phyloP scores from a whole-genome alignment of 495 filamentous ascomycete species.

The Penicillium pancosmium region DNA sequence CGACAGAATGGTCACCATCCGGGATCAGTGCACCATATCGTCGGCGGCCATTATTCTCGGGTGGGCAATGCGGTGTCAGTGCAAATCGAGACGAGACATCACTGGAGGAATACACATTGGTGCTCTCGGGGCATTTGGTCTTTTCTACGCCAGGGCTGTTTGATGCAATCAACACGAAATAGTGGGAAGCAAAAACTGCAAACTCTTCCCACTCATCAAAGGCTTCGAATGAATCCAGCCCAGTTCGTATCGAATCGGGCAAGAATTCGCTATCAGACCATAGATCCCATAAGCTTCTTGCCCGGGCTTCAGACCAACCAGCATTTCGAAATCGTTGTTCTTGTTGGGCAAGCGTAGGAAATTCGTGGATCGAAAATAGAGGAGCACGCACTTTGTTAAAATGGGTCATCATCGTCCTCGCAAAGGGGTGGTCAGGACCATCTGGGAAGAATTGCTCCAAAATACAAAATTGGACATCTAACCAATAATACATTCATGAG shows the following conservation, averaged over 20 bases:
- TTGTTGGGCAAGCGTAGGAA: slow-evolving; percentile 67
- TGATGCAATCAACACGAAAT: slow-evolving; percentile 75
- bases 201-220: slow-evolving; percentile 99
- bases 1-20: slow-evolving; percentile 39
- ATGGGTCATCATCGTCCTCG: slow-evolving; percentile 82
- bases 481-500: neutral
- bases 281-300: slow-evolving; percentile 73
- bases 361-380: slow-evolving; percentile 69
- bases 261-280: slow-evolving; percentile 73
- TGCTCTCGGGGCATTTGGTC: neutral
- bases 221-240: slow-evolving; percentile 69
- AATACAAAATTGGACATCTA: slow-evolving; percentile 71
- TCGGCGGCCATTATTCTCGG: slow-evolving; percentile 24
- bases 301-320: slow-evolving; percentile 65
- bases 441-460: slow-evolving; percentile 86
- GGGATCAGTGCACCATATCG: slow-evolving; percentile 51
- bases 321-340: slow-evolving; percentile 61
- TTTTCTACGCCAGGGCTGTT: slow-evolving; percentile 14
- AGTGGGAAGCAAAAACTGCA: slow-evolving; percentile 81
- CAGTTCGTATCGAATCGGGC: slow-evolving; percentile 50
- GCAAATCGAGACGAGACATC: slow-evolving; percentile 24
- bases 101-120: neutral
- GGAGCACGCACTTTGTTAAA: slow-evolving; percentile 81
- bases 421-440: slow-evolving; percentile 79
- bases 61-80: slow-evolving; percentile 22